These are phyloP conservation scores for Immersiella caudata DNA, from an alignment of 495 filamentous ascomycete genomes.

Conservation along the genomic window DNA sequence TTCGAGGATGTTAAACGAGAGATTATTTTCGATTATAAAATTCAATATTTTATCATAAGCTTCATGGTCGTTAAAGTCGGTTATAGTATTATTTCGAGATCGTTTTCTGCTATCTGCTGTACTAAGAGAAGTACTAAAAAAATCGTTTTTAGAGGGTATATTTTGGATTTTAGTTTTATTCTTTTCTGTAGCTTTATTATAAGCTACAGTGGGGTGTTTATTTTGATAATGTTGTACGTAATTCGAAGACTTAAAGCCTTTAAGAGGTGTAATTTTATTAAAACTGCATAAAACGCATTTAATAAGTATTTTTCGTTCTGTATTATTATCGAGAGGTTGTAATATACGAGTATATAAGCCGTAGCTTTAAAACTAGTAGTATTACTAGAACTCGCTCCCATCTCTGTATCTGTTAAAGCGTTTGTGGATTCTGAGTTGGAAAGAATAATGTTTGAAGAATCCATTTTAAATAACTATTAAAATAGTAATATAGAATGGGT, in stretches of 20 bases:
- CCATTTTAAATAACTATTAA: too few species aligned
- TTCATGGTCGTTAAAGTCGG: background rate
- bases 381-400: too few species aligned
- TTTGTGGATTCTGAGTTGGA: too few species aligned
- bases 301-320: background rate
- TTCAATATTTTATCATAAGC: background rate
- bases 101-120: background rate
- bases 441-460: too few species aligned
- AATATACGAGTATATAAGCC: background rate
- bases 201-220: background rate
- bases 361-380: too few species aligned
- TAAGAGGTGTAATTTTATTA: background rate
- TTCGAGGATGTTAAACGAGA: background rate
- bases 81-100: background rate
- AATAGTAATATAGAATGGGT: too few species aligned
- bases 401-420: too few species aligned
- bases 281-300: background rate
- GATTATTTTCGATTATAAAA: constrained; percentile 1
- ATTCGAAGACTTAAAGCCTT: background rate
- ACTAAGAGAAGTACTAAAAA: background rate
- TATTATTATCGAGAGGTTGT: background rate
- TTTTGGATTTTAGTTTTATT: background rate
- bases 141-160: background rate
- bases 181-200: background rate
- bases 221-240: background rate